phyloP scores from a whole-genome alignment of 495 filamentous ascomycete species.

The Extremus antarcticus region DNA sequence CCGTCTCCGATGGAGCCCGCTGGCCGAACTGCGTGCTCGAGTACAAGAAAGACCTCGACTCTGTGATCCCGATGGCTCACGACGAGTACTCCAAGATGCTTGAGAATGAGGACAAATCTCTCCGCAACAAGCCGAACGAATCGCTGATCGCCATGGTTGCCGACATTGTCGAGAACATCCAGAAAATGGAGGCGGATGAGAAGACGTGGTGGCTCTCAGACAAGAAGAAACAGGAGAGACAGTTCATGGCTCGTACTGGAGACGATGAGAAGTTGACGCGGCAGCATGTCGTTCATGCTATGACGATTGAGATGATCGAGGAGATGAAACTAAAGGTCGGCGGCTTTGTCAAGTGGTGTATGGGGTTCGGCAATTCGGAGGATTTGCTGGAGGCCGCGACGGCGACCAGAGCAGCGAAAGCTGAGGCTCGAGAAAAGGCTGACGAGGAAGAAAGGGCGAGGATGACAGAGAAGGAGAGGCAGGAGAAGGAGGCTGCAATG shows the following conservation, averaged over 20 bases:
- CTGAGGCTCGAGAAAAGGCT: background rate
- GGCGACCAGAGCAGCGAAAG: background rate
- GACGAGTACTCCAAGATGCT: background rate
- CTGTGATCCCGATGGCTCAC: conserved; percentile 5
- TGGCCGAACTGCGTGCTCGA: conserved; percentile 12
- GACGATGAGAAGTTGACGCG: background rate
- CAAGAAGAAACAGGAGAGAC: background rate
- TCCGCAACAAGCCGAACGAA: background rate
- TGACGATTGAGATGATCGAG: conserved; percentile 6
- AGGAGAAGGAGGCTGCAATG: background rate
- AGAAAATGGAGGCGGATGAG: background rate
- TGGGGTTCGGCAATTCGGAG: background rate
- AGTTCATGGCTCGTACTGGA: background rate
- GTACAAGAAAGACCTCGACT: conserved; percentile 1
- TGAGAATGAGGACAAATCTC: background rate
- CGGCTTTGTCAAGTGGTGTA: conserved; percentile 6
- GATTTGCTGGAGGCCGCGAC: background rate
- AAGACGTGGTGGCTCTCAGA: background rate
- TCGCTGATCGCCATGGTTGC: conserved; percentile 2
- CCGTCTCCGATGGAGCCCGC: background rate
- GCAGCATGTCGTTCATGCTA: conserved; percentile 7
- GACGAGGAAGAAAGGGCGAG: background rate
- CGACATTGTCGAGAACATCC: background rate
- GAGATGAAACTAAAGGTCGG: conserved; percentile 10
- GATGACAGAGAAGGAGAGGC: background rate